Evolutionary conservation across 208 protist genomes (phyloP).

Genomic region (Borovskyia barvae): DNA sequence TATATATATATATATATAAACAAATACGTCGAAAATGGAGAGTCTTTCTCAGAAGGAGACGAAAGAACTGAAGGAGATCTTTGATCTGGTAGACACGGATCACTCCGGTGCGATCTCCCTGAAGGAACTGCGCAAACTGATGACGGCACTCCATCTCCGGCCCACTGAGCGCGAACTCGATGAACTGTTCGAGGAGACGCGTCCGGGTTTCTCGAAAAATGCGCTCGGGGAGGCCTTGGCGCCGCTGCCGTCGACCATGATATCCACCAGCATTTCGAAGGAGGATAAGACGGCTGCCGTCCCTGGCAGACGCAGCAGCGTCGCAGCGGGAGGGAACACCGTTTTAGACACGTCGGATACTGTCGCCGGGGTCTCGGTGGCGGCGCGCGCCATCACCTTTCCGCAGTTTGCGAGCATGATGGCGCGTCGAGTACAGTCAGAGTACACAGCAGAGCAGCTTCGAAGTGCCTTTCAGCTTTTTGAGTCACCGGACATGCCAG

Average conservation of each 20-base stretch:
- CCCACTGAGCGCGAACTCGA: conserved; percentile 88
- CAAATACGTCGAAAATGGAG: conserved; percentile 16
- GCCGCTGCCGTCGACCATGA: not conserved
- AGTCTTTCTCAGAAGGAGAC: conserved; percentile 66
- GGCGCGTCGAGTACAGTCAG: conserved; percentile 77
- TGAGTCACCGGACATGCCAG: conserved; percentile 79
- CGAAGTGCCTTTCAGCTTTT: conserved; percentile 90
- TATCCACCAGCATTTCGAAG: too few relatives aligned
- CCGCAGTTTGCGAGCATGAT: conserved; percentile 88
- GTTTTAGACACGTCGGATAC: conserved; percentile 6
- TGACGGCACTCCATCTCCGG: conserved; percentile 81
- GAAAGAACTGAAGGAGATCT: conserved; percentile 92
- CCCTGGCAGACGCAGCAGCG: not conserved
- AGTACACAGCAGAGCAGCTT: conserved; percentile 88
- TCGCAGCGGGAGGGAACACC: not conserved
- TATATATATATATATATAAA: not conserved
- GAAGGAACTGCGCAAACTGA: conserved; percentile 81
- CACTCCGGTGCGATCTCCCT: conserved; percentile 64
- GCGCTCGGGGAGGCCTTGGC: not conserved
- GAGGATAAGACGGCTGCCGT: too few relatives aligned
- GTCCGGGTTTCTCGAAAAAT: not conserved
- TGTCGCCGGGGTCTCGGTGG: not conserved
- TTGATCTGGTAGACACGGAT: conserved; percentile 89
- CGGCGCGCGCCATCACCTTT: conserved; percentile 63
- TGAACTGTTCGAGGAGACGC: conserved; percentile 71